Evolutionary conservation across 2,329 filamentous ascomycete genomes (phyloP), one percentile per base, ranked within the genome.

Genomic region (Cordyceps farinosa): DNA sequence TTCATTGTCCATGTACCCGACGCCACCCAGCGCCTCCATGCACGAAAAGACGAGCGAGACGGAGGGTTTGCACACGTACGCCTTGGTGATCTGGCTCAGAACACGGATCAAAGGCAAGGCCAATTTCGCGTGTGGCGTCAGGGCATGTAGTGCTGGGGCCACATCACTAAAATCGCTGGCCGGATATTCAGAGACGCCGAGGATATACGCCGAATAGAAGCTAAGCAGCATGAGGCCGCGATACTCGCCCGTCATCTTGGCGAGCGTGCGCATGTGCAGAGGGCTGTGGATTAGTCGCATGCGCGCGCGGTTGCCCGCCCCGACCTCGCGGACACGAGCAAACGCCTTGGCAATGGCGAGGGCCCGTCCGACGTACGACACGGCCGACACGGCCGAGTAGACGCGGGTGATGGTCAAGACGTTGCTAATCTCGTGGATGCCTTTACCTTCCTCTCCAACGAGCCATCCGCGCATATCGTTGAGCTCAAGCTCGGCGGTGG

Each of bases 401-500:
- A 88, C 72, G 9, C 87, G 77, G 0, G 87, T 89, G 66, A 92
- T 84, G 64, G 87, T 91, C 8, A 92, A 78, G 15, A 93, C 78
- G 1, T 85, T 85, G 45, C 83, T 81, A 64, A 92, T 90, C 68
- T 90, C 87, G 30, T 84, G 82, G 36, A 90, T 82, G 1, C 90
- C 90, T 47, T 83, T 76, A 1, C 89, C 89, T 66, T 89, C 82
- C 3, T 81, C 75, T 6, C 90, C 90, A 34, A 93, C 75, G 6
- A 91, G 78, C 79, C 87, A 87, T 4, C 78, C 87, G 2, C 87
- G 82, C 79, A 85, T 85, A n/a, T 78, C 80, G 17, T 80, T 77
- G 3, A 90, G 79, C 65, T 88, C 87, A 0, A 92, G 80, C 72
- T 92, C 89, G 0, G 89, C 90, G 0, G 90, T 92, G 0, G 90